Evolutionary conservation across 345 rosid species (phyloP).

Genomic region (Salix caprea): DNA sequence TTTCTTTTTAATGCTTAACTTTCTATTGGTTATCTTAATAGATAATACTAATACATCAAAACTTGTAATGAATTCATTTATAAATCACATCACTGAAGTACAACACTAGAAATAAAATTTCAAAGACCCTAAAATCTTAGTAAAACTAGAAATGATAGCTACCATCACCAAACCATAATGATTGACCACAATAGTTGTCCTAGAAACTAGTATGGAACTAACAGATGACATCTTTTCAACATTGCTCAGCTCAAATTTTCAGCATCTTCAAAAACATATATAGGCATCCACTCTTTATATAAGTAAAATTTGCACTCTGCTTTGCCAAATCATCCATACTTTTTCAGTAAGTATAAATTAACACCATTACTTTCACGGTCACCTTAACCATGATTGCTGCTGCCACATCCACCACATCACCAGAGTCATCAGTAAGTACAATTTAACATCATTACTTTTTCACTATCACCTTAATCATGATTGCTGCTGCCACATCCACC

Average conservation of each 20-base stretch:
- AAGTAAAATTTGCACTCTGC: background rate
- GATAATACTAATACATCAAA: background rate
- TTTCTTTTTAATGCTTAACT: too few species aligned
- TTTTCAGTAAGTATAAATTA: background rate
- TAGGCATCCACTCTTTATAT: background rate
- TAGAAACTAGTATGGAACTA: too few species aligned
- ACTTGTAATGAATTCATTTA: background rate
- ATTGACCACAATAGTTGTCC: background rate
- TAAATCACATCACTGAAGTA: background rate
- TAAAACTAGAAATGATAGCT: background rate
- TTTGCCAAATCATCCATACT: background rate
- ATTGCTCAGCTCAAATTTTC: background rate
- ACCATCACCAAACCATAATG: background rate
- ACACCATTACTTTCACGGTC: background rate
- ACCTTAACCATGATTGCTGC: background rate
- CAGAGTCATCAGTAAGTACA: background rate
- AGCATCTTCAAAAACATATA: background rate
- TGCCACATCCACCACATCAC: background rate
- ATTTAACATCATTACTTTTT: background rate
- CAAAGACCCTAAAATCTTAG: background rate
- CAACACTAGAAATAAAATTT: background rate
- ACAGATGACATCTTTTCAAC: background rate
- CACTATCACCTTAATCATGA: too few species aligned
- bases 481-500: too few species aligned
- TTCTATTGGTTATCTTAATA: too few species aligned